Evolutionary conservation across 441 rosid genomes (phyloP).

Genomic region (Bocquillonia castaneifolia): DNA sequence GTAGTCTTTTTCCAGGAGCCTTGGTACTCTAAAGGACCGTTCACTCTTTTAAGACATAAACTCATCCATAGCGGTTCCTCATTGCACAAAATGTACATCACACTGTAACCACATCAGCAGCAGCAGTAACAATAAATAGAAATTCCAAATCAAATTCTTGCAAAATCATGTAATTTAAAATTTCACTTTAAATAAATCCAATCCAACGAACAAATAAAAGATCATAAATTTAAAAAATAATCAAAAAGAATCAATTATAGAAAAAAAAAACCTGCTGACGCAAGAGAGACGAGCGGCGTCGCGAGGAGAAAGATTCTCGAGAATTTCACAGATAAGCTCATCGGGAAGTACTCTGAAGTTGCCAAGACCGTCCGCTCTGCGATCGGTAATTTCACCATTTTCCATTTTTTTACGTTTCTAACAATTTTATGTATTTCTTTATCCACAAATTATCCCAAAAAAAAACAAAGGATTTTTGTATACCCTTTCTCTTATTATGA

Average conservation of each 20-base stretch:
- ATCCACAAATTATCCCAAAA: too few relatives aligned
- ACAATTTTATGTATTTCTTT: too few relatives aligned
- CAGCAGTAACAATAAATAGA: too few relatives aligned
- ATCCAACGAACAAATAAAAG: background rate
- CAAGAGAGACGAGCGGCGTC: conserved; percentile 77
- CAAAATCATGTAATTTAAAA: background rate
- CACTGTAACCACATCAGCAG: too few relatives aligned
- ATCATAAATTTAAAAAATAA: background rate
- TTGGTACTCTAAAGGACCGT: conserved; percentile 53
- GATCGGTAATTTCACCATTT: conserved; percentile 41
- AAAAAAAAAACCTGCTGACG: conserved; percentile 68
- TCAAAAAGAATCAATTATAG: too few relatives aligned
- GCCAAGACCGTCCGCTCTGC: conserved; percentile 70
- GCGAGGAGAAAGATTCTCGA: conserved; percentile 60
- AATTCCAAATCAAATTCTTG: background rate
- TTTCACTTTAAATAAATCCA: background rate
- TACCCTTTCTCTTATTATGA: too few relatives aligned
- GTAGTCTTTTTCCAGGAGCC: conserved; percentile 91
- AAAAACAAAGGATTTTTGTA: too few relatives aligned
- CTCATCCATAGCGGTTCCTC: conserved; percentile 97
- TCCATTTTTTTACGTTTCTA: too few relatives aligned
- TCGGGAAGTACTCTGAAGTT: conserved; percentile 61
- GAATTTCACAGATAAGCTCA: conserved; percentile 56
- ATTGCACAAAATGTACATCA: conserved; percentile 77
- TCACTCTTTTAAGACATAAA: conserved; percentile 50